Percentiles rank a stretch among this genome's conserved stretches.
phyloP scores from a whole-genome alignment of 2,329 filamentous ascomycete genomes.

The Pseudopyrenochaeta lycopersici region DNA sequence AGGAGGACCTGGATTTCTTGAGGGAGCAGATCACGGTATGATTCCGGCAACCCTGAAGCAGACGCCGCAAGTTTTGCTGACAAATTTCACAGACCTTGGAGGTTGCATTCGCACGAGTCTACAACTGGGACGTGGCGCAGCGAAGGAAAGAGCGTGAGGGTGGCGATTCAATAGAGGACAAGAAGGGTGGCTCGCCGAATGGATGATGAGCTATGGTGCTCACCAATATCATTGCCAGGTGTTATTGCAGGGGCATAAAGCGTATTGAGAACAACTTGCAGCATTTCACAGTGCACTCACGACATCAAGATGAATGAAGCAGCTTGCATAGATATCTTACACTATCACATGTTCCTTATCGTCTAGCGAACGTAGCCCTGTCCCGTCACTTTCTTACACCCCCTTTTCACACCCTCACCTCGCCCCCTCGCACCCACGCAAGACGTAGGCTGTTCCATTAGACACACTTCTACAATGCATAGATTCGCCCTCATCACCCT shows the following conservation, averaged over 20 bases:
- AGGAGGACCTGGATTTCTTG: constrained; percentile 95
- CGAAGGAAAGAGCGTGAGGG: constrained; percentile 86
- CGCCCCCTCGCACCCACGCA: too few relatives aligned
- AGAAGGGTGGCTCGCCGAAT: constrained; percentile 37
- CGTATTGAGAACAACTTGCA: background rate
- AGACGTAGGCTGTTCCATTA: too few relatives aligned
- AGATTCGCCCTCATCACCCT: too few relatives aligned
- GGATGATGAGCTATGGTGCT: constrained; percentile 17
- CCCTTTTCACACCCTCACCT: too few relatives aligned
- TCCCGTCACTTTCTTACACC: too few relatives aligned
- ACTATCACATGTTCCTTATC: too few relatives aligned
- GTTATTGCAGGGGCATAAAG: background rate
- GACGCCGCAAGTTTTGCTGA: constrained; percentile 14
- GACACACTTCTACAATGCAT: too few relatives aligned
- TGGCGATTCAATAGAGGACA: constrained; percentile 56
- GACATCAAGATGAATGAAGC: too few relatives aligned
- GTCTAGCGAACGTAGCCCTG: too few relatives aligned
- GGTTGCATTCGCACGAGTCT: constrained; percentile 94
- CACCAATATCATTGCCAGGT: background rate
- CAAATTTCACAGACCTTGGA: constrained; percentile 79
- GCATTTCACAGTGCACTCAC: background rate
- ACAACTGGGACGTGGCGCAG: constrained; percentile 98
- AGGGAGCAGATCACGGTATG: constrained; percentile 92
- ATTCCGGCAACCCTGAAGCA: background rate
- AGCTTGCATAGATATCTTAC: too few relatives aligned